These are phyloP conservation scores for Decorospora gaudefroyi DNA, from an alignment of 2,329 filamentous ascomycete species.

Conservation along the genomic window DNA sequence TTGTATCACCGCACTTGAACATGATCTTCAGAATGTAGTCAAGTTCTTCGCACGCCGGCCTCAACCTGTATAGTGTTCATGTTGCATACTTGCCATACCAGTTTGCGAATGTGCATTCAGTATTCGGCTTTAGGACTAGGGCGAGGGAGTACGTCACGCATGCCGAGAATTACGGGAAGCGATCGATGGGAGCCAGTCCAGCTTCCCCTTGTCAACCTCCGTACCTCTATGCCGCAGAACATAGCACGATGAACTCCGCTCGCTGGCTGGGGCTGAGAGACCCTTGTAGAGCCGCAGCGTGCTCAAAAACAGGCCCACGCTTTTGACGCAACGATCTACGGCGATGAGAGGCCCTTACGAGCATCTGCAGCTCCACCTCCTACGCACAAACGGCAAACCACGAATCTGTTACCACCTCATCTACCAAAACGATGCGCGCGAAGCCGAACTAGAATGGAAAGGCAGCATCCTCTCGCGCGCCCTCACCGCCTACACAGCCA, in stretches of 20 bases:
- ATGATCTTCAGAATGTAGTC: too few species aligned
- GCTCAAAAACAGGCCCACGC: background rate
- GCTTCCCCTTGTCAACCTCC: too few species aligned
- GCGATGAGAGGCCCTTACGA: background rate
- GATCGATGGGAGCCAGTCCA: background rate
- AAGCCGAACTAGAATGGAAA: slow-evolving; percentile 9
- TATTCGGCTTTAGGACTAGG: too few species aligned
- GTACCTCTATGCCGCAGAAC: slow-evolving; percentile 3
- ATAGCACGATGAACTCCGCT: slow-evolving; percentile 1
- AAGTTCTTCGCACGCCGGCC: too few species aligned
- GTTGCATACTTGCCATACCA: too few species aligned
- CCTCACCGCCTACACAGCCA: background rate
- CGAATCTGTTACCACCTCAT: slow-evolving; percentile 11
- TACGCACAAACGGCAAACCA: background rate
- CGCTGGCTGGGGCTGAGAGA: slow-evolving; percentile 5
- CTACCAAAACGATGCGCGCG: slow-evolving; percentile 4
- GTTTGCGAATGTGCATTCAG: too few species aligned
- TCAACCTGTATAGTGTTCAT: too few species aligned
- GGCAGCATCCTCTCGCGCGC: background rate
- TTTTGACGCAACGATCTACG: slow-evolving; percentile 1
- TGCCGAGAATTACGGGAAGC: background rate
- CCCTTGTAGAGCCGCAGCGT: slow-evolving; percentile 5
- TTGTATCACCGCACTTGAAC: too few species aligned
- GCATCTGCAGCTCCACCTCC: slow-evolving; percentile 1
- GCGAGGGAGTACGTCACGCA: background rate